Base-by-base conservation (phyloP, 768 basidiomycete species). In the Tulasnella sp. region DNA sequence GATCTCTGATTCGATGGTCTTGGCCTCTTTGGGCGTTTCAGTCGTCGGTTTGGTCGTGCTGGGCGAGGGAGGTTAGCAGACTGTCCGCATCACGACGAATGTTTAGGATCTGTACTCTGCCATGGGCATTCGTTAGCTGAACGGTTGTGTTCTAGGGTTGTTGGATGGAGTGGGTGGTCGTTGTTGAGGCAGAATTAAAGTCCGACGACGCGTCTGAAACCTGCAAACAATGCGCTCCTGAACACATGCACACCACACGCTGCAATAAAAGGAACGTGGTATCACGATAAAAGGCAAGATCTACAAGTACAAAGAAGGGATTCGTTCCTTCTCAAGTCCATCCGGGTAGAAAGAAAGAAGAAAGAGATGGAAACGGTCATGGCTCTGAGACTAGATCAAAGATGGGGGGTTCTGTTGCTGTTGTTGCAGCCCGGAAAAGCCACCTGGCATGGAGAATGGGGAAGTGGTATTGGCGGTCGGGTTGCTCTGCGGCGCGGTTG, bases 1-100 rank as follows among this genome's bases (percentile, higher is more conserved):
- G 78, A 95, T 86, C 14, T 89, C 87, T 72, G 86, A 89, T 82
- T 92, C 91, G 79, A 92, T 82, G 42, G 80, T 78, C 68, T 80
- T 80, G 39, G 77, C 81, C 16, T 78, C 74, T 27, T 79, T 58
- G 36, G 76, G 56, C 44, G 75, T 42, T 56, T 52, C 76, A 12
- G 56, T 62, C 73, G 73, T 74, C 10, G 73, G 39, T 44, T 34
- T 77, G 38, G 76, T 77, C 56, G 38, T 62, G 9, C 76, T 77
- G 36, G n/a, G 58, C 3, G 2, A 5, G 18, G n/a, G 18, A 58
- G 36, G 42, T 77, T 36, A 77, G 56, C 27, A 38, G 21, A n/a
- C 12, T 39, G 12, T 36, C 27, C 38, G 27, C 2, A 38, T 31
- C 27, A 19, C 16, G 1, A 56, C 16, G 42, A 58, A 34, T 38